Base-by-base conservation (phyloP, 2,329 filamentous ascomycete genomes). In the Mycogone perniciosa region DNA sequence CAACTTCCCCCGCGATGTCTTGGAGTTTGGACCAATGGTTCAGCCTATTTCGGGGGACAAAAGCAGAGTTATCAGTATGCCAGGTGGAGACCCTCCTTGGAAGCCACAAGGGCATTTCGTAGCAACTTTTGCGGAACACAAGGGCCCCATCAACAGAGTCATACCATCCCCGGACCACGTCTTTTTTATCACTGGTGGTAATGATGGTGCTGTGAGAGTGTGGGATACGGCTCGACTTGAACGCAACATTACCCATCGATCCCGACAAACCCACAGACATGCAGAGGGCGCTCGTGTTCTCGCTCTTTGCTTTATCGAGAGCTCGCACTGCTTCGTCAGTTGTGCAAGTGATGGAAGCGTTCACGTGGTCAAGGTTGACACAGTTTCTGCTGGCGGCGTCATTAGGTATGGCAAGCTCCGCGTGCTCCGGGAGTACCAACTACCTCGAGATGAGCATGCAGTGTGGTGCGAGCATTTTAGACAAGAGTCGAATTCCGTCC, bases 401-500 rank as follows among this genome's bases (percentile, higher is more conserved):
- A 77, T 80, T 46, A 85, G 88, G 51, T 97, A 96, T 64, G 84
- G 88, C 40, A 91, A 89, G 60, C 77, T 92, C 38, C 82, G 76
- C 9, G 62, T 89, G 10, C 75, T 97, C 46, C 84, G 92, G 9
- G 85, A 92, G 59, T 92, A 95, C 66, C 84, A 88, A 56, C 80
- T 99, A 10, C 81, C 82, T 0, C 67, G 73, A 29, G 82, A 76
- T 39, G 91, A 97, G 65, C 83, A 86, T 63, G 90, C 87, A 0
- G 81, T 95, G 1, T 96, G 91, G 89, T 85, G 89, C 54, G 89
- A 96, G 64, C 92, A 99, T 68, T 96, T 89, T 68, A 89, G 89
- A 56, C 78, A 85, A 42, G 90, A 96, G 47, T 81, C 80, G 1
- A 82, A 78, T 57, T 97, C 92, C n/a, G 81, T 90, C 9, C 77